Evolutionary conservation across 2,329 filamentous ascomycete species (phyloP).

Genomic region (Lachnellula willkommii): DNA sequence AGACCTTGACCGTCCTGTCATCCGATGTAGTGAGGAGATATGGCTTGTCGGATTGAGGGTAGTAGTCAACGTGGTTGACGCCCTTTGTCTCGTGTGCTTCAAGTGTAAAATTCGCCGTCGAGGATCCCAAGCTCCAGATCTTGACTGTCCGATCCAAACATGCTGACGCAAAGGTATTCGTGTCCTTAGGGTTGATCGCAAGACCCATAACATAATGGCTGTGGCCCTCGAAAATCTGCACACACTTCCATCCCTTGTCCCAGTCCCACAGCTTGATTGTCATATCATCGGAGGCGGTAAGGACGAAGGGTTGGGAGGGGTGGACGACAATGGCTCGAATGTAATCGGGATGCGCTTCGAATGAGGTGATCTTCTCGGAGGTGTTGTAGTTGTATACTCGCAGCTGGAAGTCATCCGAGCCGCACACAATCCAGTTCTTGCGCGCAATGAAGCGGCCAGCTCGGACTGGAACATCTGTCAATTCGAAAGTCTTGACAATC

Average conservation of each 20-base stretch:
- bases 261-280: conserved; percentile 99
- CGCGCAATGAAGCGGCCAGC: conserved; percentile 93
- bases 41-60: conserved; percentile 66
- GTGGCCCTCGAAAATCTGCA: conserved; percentile 94
- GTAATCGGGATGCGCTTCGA: conserved; percentile 97
- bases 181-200: conserved; percentile 96
- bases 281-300: conserved; percentile 97
- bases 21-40: conserved; percentile 96
- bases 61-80: conserved; percentile 95
- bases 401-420: conserved; percentile 82
- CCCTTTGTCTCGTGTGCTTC: conserved; percentile 97
- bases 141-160: conserved; percentile 96
- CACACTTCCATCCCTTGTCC: conserved; percentile 95
- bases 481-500: conserved; percentile 97
- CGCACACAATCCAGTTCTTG: conserved; percentile 99
- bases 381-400: conserved; percentile 99
- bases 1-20: conserved; percentile 94
- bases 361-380: conserved; percentile 94
- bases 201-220: conserved; percentile 96
- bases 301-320: conserved; percentile 88
- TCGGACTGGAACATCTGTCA: conserved; percentile 95
- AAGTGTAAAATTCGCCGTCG: conserved; percentile 92
- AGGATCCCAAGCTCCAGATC: conserved; percentile 92
- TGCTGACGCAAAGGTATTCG: conserved; percentile 85
- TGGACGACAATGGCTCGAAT: conserved; percentile 96